These are phyloP conservation scores for Colletotrichum higginsianum DNA, from an alignment of 2,329 filamentous ascomycete genomes.

Conservation along the genomic window DNA sequence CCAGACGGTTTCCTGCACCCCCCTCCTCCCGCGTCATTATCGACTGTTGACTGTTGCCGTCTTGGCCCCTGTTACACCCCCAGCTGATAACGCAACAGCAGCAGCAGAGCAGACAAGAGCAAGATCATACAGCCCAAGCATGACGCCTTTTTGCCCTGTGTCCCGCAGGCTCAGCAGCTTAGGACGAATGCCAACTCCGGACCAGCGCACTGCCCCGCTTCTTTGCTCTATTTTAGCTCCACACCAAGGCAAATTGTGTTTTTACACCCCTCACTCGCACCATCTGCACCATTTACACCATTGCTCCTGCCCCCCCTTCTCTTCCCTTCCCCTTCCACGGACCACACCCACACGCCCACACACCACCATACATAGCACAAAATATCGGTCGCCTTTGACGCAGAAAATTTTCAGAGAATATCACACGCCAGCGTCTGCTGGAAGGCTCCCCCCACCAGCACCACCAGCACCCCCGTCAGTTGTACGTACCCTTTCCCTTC, in stretches of 20 bases:
- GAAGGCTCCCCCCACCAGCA: constrained; percentile 7
- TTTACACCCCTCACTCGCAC: constrained; percentile 14
- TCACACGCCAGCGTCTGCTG: constrained; percentile 37
- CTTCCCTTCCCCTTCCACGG: background rate
- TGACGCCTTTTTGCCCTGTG: constrained; percentile 3
- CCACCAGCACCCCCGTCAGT: background rate
- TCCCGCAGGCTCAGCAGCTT: background rate
- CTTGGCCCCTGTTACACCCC: constrained; percentile 16
- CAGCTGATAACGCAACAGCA: constrained; percentile 28
- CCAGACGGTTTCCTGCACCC: background rate
- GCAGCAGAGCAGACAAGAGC: constrained; percentile 10
- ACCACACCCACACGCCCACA: background rate
- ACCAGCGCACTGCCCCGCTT: constrained; percentile 2
- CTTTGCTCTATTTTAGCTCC: constrained; percentile 8
- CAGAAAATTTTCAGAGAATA: constrained; percentile 39
- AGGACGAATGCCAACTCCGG: background rate
- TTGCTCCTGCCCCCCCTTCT: background rate
- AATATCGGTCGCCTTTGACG: constrained; percentile 39
- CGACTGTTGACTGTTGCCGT: constrained; percentile 18
- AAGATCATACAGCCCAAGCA: background rate
- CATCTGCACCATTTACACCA: background rate
- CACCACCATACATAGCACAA: constrained; percentile 10
- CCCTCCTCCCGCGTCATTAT: constrained; percentile 27
- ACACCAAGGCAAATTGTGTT: constrained; percentile 5
- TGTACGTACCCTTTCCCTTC: constrained; percentile 8